These are phyloP conservation scores for Ustilago curta DNA, from an alignment of 1,284 basidiomycete genomes.

Conservation along the genomic window DNA sequence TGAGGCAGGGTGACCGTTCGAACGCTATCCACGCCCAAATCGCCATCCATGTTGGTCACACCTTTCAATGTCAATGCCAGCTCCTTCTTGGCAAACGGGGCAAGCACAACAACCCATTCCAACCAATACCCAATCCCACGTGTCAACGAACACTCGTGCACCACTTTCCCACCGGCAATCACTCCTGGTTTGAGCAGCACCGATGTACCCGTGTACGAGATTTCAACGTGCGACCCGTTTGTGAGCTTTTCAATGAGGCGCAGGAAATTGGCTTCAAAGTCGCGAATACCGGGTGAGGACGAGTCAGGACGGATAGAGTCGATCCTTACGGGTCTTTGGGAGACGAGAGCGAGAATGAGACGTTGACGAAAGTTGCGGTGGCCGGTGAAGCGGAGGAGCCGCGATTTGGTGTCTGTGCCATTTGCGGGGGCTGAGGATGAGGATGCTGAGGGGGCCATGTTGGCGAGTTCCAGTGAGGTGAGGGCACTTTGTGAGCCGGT, in stretches of 20 bases:
- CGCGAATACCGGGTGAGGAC: slow-evolving; percentile 91
- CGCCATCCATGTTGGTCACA: slow-evolving; percentile 81
- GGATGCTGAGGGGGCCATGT: slow-evolving; percentile 30
- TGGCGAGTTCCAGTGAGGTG: not conserved
- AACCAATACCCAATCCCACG: slow-evolving; percentile 93
- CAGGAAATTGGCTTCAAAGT: slow-evolving; percentile 92
- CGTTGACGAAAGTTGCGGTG: slow-evolving; percentile 87
- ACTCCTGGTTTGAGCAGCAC: slow-evolving; percentile 88
- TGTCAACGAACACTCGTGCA: slow-evolving; percentile 87
- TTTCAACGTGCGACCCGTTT: slow-evolving; percentile 95
- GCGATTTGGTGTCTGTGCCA: slow-evolving; percentile 33
- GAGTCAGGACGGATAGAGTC: slow-evolving; percentile 91
- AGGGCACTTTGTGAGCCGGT: not conserved
- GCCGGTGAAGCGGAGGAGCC: slow-evolving; percentile 75
- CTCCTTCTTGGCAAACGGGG: slow-evolving; percentile 91
- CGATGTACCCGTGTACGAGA: slow-evolving; percentile 80
- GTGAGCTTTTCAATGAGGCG: slow-evolving; percentile 90
- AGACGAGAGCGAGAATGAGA: slow-evolving; percentile 86
- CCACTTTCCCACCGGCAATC: slow-evolving; percentile 83
- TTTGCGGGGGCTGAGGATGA: slow-evolving; percentile 9
- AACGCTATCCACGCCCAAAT: slow-evolving; percentile 78
- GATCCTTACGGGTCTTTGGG: slow-evolving; percentile 86
- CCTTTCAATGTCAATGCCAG: slow-evolving; percentile 84
- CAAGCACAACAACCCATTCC: slow-evolving; percentile 88
- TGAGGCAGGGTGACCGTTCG: slow-evolving; percentile 93